Conservation (phyloP, 2,329 filamentous ascomycete genomes). For the Endothia cerciana region DNA sequence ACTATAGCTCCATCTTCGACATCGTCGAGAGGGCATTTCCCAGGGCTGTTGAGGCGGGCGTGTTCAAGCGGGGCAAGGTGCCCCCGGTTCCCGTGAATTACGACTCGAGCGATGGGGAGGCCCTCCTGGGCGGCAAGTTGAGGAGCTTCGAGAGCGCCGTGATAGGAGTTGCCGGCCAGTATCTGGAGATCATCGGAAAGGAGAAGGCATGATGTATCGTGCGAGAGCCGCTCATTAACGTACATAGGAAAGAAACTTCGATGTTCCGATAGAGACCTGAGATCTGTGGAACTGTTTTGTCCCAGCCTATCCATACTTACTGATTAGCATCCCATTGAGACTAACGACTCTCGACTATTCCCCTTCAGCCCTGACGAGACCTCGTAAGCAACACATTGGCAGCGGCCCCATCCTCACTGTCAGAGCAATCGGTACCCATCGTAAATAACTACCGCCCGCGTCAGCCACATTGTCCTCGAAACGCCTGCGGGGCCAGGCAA, state of each 20-base stretch:
- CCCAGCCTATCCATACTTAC: too few relatives aligned
- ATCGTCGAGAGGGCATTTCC: constrained; percentile 33
- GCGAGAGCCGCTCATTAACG: too few relatives aligned
- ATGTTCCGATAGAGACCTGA: too few relatives aligned
- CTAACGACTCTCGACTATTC: too few relatives aligned
- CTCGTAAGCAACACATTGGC: too few relatives aligned
- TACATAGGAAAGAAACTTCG: too few relatives aligned
- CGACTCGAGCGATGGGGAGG: constrained; percentile 23
- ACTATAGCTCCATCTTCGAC: constrained; percentile 32
- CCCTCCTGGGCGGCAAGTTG: constrained; percentile 9
- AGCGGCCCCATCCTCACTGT: neutral
- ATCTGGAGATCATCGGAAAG: constrained; percentile 18
- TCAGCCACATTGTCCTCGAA: neutral
- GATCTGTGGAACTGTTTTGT: too few relatives aligned
- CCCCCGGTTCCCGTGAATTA: constrained; percentile 22
- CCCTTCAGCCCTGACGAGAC: too few relatives aligned
- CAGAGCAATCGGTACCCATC: constrained; percentile 23
- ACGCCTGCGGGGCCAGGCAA: too few relatives aligned
- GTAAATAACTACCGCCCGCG: constrained; percentile 10
- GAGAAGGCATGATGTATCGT: constrained; percentile 1
- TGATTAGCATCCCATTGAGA: too few relatives aligned
- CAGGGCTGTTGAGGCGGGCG: constrained; percentile 32
- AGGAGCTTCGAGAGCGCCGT: constrained; percentile 21
- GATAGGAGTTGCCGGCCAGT: constrained; percentile 16
- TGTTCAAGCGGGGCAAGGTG: constrained; percentile 33